These are phyloP conservation scores for Diaporthe amygdali DNA, from an alignment of 2,329 filamentous ascomycete species.

Conservation along the genomic window DNA sequence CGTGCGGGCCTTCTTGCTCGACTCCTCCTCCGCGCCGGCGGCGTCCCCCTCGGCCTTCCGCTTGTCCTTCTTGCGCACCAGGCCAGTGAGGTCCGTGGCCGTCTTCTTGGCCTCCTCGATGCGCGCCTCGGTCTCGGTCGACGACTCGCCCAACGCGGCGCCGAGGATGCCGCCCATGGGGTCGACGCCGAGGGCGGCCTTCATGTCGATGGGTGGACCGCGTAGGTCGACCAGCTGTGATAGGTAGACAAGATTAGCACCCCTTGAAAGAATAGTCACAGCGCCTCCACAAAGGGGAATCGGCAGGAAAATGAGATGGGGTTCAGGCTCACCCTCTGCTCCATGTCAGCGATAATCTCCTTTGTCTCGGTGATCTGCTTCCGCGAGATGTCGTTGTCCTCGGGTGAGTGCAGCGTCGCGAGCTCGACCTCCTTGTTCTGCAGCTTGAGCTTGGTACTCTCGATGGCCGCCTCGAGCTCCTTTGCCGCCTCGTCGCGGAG, in stretches of 20 bases:
- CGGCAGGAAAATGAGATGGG: constrained; percentile 29
- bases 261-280: not conserved
- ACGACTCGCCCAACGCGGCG: constrained; percentile 65
- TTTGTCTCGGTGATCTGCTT: constrained; percentile 74
- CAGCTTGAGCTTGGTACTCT: constrained; percentile 73
- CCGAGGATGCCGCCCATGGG: constrained; percentile 66
- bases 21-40: constrained; percentile 35
- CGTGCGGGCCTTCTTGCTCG: constrained; percentile 43
- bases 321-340: constrained; percentile 65
- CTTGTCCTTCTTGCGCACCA: constrained; percentile 72
- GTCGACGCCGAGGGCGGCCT: constrained; percentile 58
- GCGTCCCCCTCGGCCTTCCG: constrained; percentile 45
- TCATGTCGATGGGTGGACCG: constrained; percentile 64
- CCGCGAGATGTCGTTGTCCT: constrained; percentile 69
- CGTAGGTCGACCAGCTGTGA: constrained; percentile 70
- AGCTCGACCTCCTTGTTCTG: constrained; percentile 72
- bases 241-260: not conserved
- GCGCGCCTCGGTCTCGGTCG: constrained; percentile 64
- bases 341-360: constrained; percentile 80
- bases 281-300: constrained; percentile 2
- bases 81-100: constrained; percentile 75
- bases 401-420: constrained; percentile 64
- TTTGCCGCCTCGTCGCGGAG: constrained; percentile 73
- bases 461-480: constrained; percentile 77
- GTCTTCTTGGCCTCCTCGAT: constrained; percentile 75